Evolutionary conservation across 164 flowering plant species (phyloP).

Genomic region (Tetracentron sinense): DNA sequence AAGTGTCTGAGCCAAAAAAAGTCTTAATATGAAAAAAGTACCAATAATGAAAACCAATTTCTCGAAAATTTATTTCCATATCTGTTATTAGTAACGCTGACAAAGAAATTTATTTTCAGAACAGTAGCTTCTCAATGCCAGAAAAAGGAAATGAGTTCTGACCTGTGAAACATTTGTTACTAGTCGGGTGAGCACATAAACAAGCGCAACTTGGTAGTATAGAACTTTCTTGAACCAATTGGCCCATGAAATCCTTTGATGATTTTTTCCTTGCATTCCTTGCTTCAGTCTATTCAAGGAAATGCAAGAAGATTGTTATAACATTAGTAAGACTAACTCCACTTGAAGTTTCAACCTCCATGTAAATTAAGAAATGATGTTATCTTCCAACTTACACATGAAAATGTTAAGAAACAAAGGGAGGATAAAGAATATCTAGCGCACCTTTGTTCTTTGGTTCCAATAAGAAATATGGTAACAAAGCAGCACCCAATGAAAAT

Average conservation of each 20-base stretch:
- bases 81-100: neutral
- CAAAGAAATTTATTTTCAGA: neutral
- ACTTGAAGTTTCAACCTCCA: neutral
- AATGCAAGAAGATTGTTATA: neutral
- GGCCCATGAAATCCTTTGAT: conserved; percentile 64
- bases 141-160: conserved; percentile 6
- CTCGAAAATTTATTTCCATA: neutral
- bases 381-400: neutral
- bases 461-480: conserved; percentile 68
- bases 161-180: conserved; percentile 93
- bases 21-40: neutral
- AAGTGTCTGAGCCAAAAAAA: conserved; percentile 62
- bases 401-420: neutral
- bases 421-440: conserved; percentile 8
- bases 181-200: conserved; percentile 75
- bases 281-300: conserved; percentile 43
- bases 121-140: neutral
- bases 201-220: conserved; percentile 87
- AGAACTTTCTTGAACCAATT: conserved; percentile 83
- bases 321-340: neutral
- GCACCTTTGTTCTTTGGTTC: conserved; percentile 88
- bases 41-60: neutral
- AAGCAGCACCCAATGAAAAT: conserved; percentile 83
- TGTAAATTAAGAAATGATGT: neutral
- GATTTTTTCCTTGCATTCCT: conserved; percentile 26